Conservation (phyloP, 495 filamentous ascomycete genomes). For the Symbiotaphrina buchneri region DNA sequence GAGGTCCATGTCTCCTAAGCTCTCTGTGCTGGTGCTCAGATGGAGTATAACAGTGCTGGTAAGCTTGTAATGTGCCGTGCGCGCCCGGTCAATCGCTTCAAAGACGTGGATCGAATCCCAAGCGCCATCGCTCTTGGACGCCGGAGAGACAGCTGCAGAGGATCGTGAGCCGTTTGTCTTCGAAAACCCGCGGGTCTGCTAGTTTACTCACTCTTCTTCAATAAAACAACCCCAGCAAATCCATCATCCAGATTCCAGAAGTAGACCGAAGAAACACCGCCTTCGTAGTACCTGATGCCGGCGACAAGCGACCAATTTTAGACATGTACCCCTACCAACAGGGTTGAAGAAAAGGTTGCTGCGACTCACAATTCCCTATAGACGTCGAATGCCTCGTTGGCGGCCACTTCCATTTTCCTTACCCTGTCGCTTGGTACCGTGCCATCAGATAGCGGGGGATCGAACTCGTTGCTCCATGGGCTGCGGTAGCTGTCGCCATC, state of each 20-base stretch:
- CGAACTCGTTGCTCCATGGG: slow-evolving; percentile 96
- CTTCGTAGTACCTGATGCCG: slow-evolving; percentile 60
- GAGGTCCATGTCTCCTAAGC: slow-evolving; percentile 76
- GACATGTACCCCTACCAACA: neutral
- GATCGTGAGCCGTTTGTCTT: neutral
- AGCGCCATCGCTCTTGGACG: slow-evolving; percentile 50
- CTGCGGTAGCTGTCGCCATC: slow-evolving; percentile 94
- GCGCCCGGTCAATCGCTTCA: slow-evolving; percentile 75
- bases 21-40: slow-evolving; percentile 43
- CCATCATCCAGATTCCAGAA: slow-evolving; percentile 98
- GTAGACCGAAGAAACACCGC: slow-evolving; percentile 84
- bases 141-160: slow-evolving; percentile 33
- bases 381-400: slow-evolving; percentile 91
- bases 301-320: slow-evolving; percentile 1
- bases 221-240: slow-evolving; percentile 82
- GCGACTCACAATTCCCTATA: slow-evolving; percentile 60
- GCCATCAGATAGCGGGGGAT: slow-evolving; percentile 54
- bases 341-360: neutral
- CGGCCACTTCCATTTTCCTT: slow-evolving; percentile 75
- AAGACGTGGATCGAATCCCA: slow-evolving; percentile 99
- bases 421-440: slow-evolving; percentile 70
- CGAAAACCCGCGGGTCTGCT: no score
- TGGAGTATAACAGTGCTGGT: slow-evolving; percentile 92
- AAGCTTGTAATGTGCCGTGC: slow-evolving; percentile 88
- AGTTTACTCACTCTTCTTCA: slow-evolving; percentile 60